Percentiles rank a stretch among this genome's conserved stretches.
These are phyloP conservation scores for Alternaria sp. DNA, from an alignment of 2,329 filamentous ascomycete species.

Conservation along the genomic window DNA sequence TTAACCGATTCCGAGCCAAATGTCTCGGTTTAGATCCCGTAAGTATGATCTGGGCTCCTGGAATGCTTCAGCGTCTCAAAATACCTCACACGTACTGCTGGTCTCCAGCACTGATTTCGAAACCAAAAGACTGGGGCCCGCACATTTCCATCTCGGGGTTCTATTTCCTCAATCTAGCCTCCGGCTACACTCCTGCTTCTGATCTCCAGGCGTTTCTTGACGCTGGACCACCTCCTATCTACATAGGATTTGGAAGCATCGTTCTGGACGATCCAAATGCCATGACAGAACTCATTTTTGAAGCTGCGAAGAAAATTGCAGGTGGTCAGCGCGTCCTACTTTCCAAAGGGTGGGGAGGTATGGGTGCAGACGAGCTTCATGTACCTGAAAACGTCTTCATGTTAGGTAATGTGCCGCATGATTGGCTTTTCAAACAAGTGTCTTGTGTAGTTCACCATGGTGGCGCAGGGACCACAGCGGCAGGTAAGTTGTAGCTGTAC, in stretches of 20 bases:
- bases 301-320: constrained; percentile 51
- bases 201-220: constrained; percentile 56
- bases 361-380: constrained; percentile 1
- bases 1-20: constrained; percentile 54
- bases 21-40: constrained; percentile 54
- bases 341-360: constrained; percentile 54
- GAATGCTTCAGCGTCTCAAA: constrained; percentile 47
- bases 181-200: constrained; percentile 51
- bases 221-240: constrained; percentile 61
- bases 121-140: constrained; percentile 25
- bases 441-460: constrained; percentile 85
- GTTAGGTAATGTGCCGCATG: constrained; percentile 77
- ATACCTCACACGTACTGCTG: constrained; percentile 58
- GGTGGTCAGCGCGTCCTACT: constrained; percentile 58
- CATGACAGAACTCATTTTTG: constrained; percentile 57
- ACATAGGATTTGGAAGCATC: constrained; percentile 67
- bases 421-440: constrained; percentile 84
- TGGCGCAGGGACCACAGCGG: constrained; percentile 83
- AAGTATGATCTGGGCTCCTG: constrained; percentile 48
- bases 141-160: constrained; percentile 55
- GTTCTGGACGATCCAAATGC: constrained; percentile 61
- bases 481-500: constrained; percentile 57
- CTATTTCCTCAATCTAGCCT: constrained; percentile 52
- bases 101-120: constrained; percentile 50
- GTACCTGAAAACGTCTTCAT: constrained; percentile 56